phyloP scores from a whole-genome alignment of 2,329 filamentous ascomycete genomes.

The Fusarium aywerte region DNA sequence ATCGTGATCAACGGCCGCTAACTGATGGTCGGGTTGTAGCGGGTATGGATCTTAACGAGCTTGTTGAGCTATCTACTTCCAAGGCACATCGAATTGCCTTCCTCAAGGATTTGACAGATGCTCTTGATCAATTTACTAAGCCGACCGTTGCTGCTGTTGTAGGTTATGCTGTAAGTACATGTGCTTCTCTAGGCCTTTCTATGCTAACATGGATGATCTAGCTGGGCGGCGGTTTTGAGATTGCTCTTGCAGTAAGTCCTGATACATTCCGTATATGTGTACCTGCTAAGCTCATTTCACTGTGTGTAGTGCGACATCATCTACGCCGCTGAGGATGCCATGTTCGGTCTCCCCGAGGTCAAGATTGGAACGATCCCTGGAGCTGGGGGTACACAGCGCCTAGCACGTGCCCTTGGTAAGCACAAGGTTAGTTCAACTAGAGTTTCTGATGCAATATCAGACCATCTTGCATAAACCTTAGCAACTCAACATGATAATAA shows the following conservation, averaged over 20 bases:
- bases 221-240: conserved; percentile 36
- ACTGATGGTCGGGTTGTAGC: conserved; percentile 5
- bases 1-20: neutral
- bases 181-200: accelerated
- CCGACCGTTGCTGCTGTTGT: conserved; percentile 33
- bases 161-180: conserved; percentile 22
- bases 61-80: conserved; percentile 27
- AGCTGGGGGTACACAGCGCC: conserved; percentile 50
- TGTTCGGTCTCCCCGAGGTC: conserved; percentile 52
- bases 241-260: conserved; percentile 33
- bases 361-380: conserved; percentile 51
- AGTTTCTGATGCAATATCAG: neutral
- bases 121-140: conserved; percentile 25
- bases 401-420: conserved; percentile 49
- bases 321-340: conserved; percentile 47
- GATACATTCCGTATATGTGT: neutral
- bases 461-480: neutral
- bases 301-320: conserved; percentile 48
- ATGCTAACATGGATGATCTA: neutral
- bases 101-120: conserved; percentile 34
- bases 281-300: neutral
- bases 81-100: conserved; percentile 25
- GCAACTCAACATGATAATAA: neutral
- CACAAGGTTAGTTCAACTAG: conserved; percentile 42
- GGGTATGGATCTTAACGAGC: conserved; percentile 34